Conservation (phyloP, 2,329 filamentous ascomycete species). For the Didymella arachidicola region DNA sequence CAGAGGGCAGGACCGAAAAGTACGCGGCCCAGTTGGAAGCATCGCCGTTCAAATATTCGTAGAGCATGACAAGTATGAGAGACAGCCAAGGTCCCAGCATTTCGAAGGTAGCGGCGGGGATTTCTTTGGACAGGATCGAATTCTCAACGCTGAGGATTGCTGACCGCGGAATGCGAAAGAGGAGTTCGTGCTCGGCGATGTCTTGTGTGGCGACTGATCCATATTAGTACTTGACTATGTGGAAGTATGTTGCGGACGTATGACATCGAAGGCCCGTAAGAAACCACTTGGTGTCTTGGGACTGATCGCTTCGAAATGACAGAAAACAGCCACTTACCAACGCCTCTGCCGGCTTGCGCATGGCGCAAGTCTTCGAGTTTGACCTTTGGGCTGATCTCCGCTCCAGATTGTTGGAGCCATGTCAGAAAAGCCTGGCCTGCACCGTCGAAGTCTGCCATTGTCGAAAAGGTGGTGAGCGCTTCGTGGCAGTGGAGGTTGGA, state of each 20-base stretch:
- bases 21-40: conserved; percentile 79
- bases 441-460: conserved; percentile 49
- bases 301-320: conserved; percentile 1
- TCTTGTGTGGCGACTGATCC: conserved; percentile 71
- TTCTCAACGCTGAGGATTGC: conserved; percentile 76
- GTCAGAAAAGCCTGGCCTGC: conserved; percentile 61
- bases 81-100: conserved; percentile 59
- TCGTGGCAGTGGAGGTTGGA: conserved; percentile 24
- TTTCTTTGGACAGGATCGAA: conserved; percentile 68
- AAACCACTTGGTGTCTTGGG: neutral
- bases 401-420: conserved; percentile 64
- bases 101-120: conserved; percentile 51
- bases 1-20: conserved; percentile 73
- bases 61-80: conserved; percentile 80
- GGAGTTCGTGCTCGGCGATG: conserved; percentile 75
- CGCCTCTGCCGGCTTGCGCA: conserved; percentile 66
- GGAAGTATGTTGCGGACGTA: neutral
- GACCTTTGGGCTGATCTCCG: conserved; percentile 66
- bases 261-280: no score
- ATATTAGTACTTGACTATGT: conserved; percentile 20
- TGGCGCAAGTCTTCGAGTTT: conserved; percentile 64
- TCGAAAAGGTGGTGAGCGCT: conserved; percentile 2
- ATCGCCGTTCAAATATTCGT: conserved; percentile 69
- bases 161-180: conserved; percentile 80
- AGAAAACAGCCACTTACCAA: conserved; percentile 60